Conservation (phyloP, 345 rosid species). For the Streptanthus diversifolius region DNA sequence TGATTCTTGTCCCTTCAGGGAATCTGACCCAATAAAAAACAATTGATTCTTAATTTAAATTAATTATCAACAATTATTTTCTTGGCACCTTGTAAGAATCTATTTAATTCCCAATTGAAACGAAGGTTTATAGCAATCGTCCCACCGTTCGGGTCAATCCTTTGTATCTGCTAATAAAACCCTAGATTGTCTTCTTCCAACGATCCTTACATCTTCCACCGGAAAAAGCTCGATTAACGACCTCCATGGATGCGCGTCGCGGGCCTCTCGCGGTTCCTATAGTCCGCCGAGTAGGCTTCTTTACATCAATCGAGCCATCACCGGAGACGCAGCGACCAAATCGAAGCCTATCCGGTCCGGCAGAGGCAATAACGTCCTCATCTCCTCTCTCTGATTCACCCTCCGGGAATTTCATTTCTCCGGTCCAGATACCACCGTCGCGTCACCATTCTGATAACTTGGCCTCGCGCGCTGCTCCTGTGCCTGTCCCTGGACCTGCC, state of each 20-base stretch:
- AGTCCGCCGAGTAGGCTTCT: constrained; percentile 79
- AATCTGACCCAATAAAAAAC: too few relatives aligned
- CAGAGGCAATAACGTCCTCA: constrained; percentile 32
- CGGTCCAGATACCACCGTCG: constrained; percentile 69
- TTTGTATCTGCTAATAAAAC: constrained; percentile 1
- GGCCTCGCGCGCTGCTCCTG: constrained; percentile 48
- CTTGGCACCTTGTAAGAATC: background rate
- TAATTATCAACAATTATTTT: background rate
- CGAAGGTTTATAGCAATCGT: constrained; percentile 10
- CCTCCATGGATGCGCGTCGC: constrained; percentile 54
- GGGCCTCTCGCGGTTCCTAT: constrained; percentile 47
- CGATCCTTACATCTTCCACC: background rate
- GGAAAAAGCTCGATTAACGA: background rate
- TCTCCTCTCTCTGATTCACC: constrained; percentile 52
- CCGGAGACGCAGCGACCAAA: constrained; percentile 33
- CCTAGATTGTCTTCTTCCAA: constrained; percentile 21
- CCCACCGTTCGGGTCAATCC: background rate
- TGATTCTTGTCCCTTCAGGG: too few relatives aligned
- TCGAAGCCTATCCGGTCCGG: constrained; percentile 52
- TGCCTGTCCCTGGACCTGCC: constrained; percentile 52
- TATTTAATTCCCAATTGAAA: background rate
- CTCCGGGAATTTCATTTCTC: constrained; percentile 49
- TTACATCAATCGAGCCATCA: constrained; percentile 49
- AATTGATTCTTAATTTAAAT: too few relatives aligned
- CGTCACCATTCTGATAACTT: constrained; percentile 63